Evolutionary conservation across 2,329 filamentous ascomycete species (phyloP).

Genomic region (Mycosphaerella sp.): DNA sequence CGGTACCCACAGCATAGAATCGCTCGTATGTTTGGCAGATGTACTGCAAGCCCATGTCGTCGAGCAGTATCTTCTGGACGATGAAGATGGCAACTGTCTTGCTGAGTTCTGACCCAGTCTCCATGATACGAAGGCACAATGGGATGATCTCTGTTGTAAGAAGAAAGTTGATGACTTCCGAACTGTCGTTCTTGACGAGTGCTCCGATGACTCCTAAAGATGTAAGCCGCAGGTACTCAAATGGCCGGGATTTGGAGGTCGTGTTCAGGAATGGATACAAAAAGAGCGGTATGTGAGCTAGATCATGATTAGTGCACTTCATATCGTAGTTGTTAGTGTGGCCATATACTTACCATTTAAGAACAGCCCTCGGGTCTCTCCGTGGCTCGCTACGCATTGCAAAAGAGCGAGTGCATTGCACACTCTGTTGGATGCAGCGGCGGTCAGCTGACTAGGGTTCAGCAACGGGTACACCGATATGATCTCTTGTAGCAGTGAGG

Average conservation of each 20-base stretch:
- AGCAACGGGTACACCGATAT: conserved; percentile 97
- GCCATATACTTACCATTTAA: conserved; percentile 63
- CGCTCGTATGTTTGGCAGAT: conserved; percentile 98
- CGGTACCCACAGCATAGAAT: conserved; percentile 96
- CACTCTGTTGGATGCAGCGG: conserved; percentile 92
- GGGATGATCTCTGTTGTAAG: conserved; percentile 98
- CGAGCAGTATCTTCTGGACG: conserved; percentile 95
- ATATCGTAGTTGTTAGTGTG: neutral
- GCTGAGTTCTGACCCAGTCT: conserved; percentile 94
- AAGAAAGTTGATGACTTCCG: conserved; percentile 97
- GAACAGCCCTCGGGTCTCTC: conserved; percentile 89
- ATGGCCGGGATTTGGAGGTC: conserved; percentile 93
- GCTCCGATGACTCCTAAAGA: conserved; percentile 95
- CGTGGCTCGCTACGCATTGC: conserved; percentile 95
- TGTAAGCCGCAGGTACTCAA: conserved; percentile 93
- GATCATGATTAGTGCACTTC: conserved; percentile 13
- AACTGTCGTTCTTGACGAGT: conserved; percentile 96
- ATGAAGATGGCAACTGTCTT: conserved; percentile 99
- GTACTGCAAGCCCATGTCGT: conserved; percentile 94
- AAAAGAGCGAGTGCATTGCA: conserved; percentile 94
- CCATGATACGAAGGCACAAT: conserved; percentile 96
- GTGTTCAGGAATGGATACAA: conserved; percentile 98
- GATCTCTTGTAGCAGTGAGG: conserved; percentile 92
- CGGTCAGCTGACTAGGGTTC: conserved; percentile 93
- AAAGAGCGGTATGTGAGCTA: conserved; percentile 95